These are phyloP conservation scores for Yamagishiella unicocca DNA, from an alignment of 139 green algal species.

Conservation along the genomic window DNA sequence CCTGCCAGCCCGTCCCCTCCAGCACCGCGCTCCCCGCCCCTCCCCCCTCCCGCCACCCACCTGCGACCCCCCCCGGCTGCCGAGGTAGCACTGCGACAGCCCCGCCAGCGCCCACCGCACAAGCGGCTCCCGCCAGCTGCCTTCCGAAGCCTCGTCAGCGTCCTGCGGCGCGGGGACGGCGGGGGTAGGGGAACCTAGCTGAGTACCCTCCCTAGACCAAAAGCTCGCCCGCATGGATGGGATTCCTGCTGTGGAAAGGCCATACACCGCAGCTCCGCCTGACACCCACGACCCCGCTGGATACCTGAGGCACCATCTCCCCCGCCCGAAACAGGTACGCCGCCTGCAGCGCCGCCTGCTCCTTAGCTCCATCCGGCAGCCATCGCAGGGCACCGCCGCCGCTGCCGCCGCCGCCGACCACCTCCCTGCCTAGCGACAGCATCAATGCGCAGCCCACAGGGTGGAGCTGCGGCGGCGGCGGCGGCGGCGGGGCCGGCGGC, in stretches of 20 bases:
- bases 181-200: background rate
- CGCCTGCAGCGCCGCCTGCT: slow-evolving; percentile 43
- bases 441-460: slow-evolving; percentile 57
- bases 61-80: background rate
- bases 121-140: slow-evolving; percentile 57
- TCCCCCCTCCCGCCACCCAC: background rate
- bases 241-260: too few species aligned
- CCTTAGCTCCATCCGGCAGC: slow-evolving; percentile 22
- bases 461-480: background rate
- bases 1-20: too few species aligned
- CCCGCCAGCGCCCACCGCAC: slow-evolving; percentile 66
- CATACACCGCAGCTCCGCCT: too few species aligned
- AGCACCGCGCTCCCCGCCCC: too few species aligned
- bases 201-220: too few species aligned
- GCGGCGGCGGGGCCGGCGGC: background rate
- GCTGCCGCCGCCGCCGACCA: background rate
- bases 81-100: slow-evolving; percentile 54
- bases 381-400: slow-evolving; percentile 27
- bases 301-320: slow-evolving; percentile 47
- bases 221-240: too few species aligned
- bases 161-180: background rate
- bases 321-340: slow-evolving; percentile 48
- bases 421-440: slow-evolving; percentile 54
- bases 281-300: too few species aligned
- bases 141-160: slow-evolving; percentile 25